These are phyloP conservation scores for Trichoderma endophyticum DNA, from an alignment of 2,329 filamentous ascomycete genomes.

Conservation along the genomic window DNA sequence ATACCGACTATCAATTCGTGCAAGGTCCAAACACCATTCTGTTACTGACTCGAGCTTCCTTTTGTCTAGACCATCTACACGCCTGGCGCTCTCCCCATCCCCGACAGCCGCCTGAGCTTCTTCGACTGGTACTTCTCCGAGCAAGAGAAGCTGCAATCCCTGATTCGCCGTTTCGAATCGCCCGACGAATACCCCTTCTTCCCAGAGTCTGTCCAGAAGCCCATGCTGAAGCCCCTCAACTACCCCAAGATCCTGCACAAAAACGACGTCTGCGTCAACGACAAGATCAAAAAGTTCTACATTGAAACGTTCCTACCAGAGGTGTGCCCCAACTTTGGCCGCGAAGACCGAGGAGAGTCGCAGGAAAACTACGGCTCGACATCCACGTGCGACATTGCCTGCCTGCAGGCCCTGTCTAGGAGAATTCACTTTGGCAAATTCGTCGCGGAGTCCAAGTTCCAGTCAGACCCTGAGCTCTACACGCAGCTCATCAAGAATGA, in stretches of 20 bases:
- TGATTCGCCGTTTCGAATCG: conserved; percentile 90
- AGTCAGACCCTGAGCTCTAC: conserved; percentile 75
- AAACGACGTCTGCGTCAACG: conserved; percentile 89
- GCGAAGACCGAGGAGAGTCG: conserved; percentile 74
- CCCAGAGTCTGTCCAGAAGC: conserved; percentile 70
- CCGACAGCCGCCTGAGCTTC: conserved; percentile 70
- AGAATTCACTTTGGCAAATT: conserved; percentile 98
- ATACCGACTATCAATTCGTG: background rate
- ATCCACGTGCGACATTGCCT: conserved; percentile 85
- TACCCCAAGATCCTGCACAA: conserved; percentile 86
- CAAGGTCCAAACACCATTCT: background rate
- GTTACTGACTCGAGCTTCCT: conserved; percentile 1
- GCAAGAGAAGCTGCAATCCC: conserved; percentile 86
- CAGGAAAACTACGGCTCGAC: conserved; percentile 95
- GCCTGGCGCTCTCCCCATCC: conserved; percentile 75
- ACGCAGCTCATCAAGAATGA: conserved; percentile 76
- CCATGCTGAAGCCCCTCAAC: conserved; percentile 81
- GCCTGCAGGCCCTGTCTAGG: conserved; percentile 83
- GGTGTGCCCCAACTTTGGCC: conserved; percentile 75
- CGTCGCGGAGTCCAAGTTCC: conserved; percentile 94
- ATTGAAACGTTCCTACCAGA: conserved; percentile 77
- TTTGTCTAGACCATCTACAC: conserved; percentile 67
- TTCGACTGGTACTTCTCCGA: conserved; percentile 92
- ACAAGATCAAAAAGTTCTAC: conserved; percentile 82
- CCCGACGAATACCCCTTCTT: conserved; percentile 99